Evolutionary conservation across 768 basidiomycete genomes (phyloP), one percentile per base, ranked within the genome.

Genomic region (Naganishia friedmannii): DNA sequence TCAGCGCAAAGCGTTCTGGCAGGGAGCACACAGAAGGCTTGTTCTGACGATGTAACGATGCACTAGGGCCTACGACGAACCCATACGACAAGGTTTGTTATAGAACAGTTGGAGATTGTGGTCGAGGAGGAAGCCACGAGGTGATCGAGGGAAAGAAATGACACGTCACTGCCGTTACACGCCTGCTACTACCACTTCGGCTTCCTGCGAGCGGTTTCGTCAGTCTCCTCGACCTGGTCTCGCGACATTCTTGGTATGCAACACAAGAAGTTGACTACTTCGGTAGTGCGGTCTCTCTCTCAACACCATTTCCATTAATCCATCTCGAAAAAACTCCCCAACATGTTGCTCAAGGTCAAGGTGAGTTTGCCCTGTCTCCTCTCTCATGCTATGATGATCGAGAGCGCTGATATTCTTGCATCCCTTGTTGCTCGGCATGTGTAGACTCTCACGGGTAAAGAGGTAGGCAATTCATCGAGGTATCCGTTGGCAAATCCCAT

Each of bases 371-470:
- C 26, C 12, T 19, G 3, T 1, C 23, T 31, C n/a, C 34, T 19
- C n/a, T 21, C 32, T 58, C 21, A 9, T 13, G 13, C 15, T 57
- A 13, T 23, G 28, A 7, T 31, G 15, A 26, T 28, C 34, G 54
- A 45, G 39, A 29, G 23, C 42, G 29, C 17, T 34, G 19, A 51
- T 21, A 51, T 51, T 51, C 48, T 12, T 12, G 6, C 6, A 51
- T 51, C 13, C 7, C 13, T 46, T 7, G 15, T 8, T 46, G 45
- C 21, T 7, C 17, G 45, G 48, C 17, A 34, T 31, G 1, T 58
- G 51, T 71, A 97, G 93, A 95, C 93, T 56, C 86, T 98, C 51
- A 98, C 95, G 57, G 95, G 95, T 72, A 97, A 96, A 83, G 95
- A 97, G 88, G 95, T 93, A 60, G 42, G 42, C 42, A 68, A 74